Percentiles rank a stretch among this genome's conserved stretches.
These are phyloP conservation scores for Pelargonium australe DNA, from an alignment of 441 rosid species.

Conservation along the genomic window DNA sequence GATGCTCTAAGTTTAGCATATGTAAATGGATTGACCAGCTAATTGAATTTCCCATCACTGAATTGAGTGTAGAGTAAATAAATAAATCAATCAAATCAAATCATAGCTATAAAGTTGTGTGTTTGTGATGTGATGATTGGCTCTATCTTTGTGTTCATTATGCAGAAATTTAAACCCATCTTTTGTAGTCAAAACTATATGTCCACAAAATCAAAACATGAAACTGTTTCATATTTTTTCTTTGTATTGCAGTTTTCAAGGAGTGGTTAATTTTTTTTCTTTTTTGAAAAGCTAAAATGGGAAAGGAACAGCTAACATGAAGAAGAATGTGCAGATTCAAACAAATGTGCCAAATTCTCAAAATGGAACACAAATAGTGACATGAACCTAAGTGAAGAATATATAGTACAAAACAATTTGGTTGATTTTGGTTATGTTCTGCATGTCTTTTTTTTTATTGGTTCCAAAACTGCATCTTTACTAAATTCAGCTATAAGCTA, in stretches of 20 bases:
- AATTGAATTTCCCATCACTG: neutral
- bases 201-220: constrained; percentile 3
- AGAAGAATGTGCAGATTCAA: neutral
- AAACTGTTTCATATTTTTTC: too few species aligned
- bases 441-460: too few species aligned
- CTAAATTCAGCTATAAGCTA: too few species aligned
- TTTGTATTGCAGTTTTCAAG: too few species aligned
- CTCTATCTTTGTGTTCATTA: constrained; percentile 3
- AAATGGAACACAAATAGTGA: neutral
- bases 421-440: neutral
- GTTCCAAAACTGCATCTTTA: too few species aligned
- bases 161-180: neutral
- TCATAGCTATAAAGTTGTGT: neutral
- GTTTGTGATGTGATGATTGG: neutral
- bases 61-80: neutral
- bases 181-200: neutral
- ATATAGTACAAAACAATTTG: neutral
- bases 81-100: neutral
- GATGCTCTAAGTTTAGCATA: too few species aligned
- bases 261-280: too few species aligned
- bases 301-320: neutral
- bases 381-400: neutral
- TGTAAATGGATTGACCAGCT: too few species aligned
- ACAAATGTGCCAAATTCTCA: constrained; percentile 3
- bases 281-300: too few species aligned